Evolutionary conservation across 2,329 filamentous ascomycete species (phyloP), one percentile per base, ranked within the genome.

Genomic region (Calonectria pseudoreteaudii): DNA sequence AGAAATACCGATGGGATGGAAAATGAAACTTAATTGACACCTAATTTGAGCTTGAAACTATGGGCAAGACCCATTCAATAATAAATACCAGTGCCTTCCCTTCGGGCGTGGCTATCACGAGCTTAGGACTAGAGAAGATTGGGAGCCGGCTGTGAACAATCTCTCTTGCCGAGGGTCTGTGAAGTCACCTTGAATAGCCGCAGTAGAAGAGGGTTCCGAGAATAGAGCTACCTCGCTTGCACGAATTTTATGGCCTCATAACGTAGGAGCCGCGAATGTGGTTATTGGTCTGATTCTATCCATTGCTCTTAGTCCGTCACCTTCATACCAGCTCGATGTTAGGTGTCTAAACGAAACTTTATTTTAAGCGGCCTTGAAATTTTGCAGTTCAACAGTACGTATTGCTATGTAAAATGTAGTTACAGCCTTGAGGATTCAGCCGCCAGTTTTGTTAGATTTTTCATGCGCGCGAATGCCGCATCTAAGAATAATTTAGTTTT

Each of bases 341-440:
- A 9, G n/a, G 18, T 9, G 8, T 6, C 5, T 11, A 9, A 47
- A 11, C 41, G 7, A 3, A n/a, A 8, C n/a, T 47, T n/a, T n/a
- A n/a, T n/a, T 41, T n/a, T 47, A 9, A n/a, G 20, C n/a, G 9
- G 41, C 16, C 16, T n/a, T 3, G 18, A 47, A 10, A 9, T n/a
- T 18, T n/a, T 47, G 8, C 8, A n/a, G 10, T 9, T 5, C 2
- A 47, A 11, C 20, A 47, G 4, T 8, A 11, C 7, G 9, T n/a
- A 47, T 47, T n/a, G 7, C 20, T n/a, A 47, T 44, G 38, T 53
- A 28, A 10, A 30, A 30, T 6, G 2, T 11, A 3, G 49, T 53
- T 53, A 53, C 14, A 68, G 28, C 50, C 41, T 68, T 18, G 36
- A 68, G n/a, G n/a, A 11, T 8, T 23, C 82, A 18, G 68, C 79